Percentiles rank a stretch among this genome's conserved stretches.
Conservation (phyloP, 805 yeast species). For the Kurtzmaniella cleridarum region DNA sequence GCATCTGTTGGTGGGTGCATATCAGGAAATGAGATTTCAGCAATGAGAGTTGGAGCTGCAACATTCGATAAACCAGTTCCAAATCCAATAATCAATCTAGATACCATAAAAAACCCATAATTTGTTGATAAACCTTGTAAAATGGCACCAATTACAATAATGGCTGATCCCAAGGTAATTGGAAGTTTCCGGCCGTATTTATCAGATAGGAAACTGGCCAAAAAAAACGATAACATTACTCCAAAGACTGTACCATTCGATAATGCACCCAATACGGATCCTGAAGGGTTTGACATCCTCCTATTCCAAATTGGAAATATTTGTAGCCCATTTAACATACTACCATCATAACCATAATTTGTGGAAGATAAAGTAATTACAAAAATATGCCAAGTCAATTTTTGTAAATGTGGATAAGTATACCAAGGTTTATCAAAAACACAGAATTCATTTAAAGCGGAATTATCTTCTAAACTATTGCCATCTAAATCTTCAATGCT, state of each 20-base stretch:
- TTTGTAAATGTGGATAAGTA: conserved; percentile 31
- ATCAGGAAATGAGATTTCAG: conserved; percentile 48
- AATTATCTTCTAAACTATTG: too few species aligned
- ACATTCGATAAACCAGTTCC: conserved; percentile 39
- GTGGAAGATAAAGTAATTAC: conserved; percentile 43
- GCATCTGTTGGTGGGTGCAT: conserved; percentile 28
- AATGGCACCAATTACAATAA: conserved; percentile 29
- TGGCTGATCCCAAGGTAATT: conserved; percentile 18
- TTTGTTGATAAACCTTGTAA: conserved; percentile 32
- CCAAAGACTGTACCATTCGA: conserved; percentile 41
- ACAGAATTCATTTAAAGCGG: neutral
- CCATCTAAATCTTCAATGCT: too few species aligned
- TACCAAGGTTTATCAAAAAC: conserved; percentile 20
- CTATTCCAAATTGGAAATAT: conserved; percentile 36
- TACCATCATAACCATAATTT: conserved; percentile 45
- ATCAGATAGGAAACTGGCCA: conserved; percentile 30
- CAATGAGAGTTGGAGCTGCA: conserved; percentile 43
- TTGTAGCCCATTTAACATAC: conserved; percentile 48
- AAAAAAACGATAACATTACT: conserved; percentile 20
- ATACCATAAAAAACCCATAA: conserved; percentile 34
- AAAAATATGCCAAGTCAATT: conserved; percentile 32
- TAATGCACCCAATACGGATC: conserved; percentile 37
- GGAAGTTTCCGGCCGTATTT: conserved; percentile 34
- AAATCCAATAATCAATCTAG: conserved; percentile 45
- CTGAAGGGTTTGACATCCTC: conserved; percentile 34